These are phyloP conservation scores for Aureobasidium sp. DNA, from an alignment of 2,329 filamentous ascomycete species.

Conservation along the genomic window DNA sequence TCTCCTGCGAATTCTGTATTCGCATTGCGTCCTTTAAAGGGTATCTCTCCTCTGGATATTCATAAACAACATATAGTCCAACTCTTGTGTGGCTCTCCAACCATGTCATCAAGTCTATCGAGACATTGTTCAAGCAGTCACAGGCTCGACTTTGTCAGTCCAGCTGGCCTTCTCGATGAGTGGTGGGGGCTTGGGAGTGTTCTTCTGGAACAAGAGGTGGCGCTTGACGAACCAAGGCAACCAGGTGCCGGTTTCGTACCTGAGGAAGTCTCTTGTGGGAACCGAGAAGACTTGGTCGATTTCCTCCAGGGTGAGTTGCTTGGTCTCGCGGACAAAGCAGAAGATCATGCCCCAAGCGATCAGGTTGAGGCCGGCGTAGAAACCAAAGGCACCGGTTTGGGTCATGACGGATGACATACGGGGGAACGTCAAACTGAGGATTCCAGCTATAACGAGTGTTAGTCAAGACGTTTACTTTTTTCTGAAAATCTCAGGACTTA, in stretches of 20 bases:
- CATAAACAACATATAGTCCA: background rate
- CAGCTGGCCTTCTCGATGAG: slow-evolving; percentile 28
- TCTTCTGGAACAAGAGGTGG: slow-evolving; percentile 30
- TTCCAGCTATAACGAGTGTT: slow-evolving; percentile 20
- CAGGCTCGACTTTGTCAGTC: background rate
- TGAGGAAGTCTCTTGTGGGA: slow-evolving; percentile 33
- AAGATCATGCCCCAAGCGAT: slow-evolving; percentile 45
- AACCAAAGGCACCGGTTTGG: slow-evolving; percentile 44
- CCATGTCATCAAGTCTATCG: background rate
- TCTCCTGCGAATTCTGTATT: background rate
- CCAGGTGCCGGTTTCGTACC: slow-evolving; percentile 32
- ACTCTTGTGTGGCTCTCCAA: background rate
- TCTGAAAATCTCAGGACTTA: slow-evolving; percentile 43
- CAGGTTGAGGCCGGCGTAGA: slow-evolving; percentile 50
- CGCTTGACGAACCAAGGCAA: slow-evolving; percentile 37
- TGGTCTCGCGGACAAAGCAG: slow-evolving; percentile 38
- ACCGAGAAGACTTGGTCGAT: slow-evolving; percentile 43
- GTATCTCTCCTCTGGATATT: background rate
- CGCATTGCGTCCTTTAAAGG: background rate
- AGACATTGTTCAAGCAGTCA: background rate
- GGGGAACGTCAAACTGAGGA: slow-evolving; percentile 37
- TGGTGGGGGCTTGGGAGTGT: slow-evolving; percentile 30
- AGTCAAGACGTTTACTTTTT: background rate
- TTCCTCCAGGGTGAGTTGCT: slow-evolving; percentile 38
- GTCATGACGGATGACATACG: slow-evolving; percentile 39